These are phyloP conservation scores for Dothideomycetes sp. DNA, from an alignment of 2,329 filamentous ascomycete species.

Conservation along the genomic window DNA sequence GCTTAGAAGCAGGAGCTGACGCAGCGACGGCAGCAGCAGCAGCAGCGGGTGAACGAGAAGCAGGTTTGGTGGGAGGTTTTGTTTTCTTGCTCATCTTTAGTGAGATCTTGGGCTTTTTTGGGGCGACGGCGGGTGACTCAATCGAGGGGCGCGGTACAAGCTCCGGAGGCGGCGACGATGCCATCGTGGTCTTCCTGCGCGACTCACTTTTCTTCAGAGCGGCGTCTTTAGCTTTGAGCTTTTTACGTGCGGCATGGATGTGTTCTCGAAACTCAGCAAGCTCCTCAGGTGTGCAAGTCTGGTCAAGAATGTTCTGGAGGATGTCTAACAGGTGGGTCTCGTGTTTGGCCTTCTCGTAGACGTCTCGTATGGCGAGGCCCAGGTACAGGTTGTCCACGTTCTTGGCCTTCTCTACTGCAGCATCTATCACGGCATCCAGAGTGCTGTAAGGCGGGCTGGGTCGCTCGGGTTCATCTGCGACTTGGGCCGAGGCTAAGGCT, in stretches of 20 bases:
- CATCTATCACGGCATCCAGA: constrained; percentile 29
- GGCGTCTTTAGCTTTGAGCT: constrained; percentile 24
- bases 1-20: background rate
- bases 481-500: background rate
- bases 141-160: constrained; percentile 22
- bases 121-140: constrained; percentile 19
- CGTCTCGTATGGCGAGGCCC: constrained; percentile 33
- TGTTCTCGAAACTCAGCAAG: constrained; percentile 33
- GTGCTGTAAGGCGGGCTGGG: no score
- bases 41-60: background rate
- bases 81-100: constrained; percentile 21
- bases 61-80: background rate
- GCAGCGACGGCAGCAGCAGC: background rate
- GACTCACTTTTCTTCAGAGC: constrained; percentile 19
- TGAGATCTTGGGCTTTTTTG: constrained; percentile 22
- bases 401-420: constrained; percentile 33
- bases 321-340: constrained; percentile 30
- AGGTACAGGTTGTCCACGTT: constrained; percentile 29
- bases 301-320: constrained; percentile 35
- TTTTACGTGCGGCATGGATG: constrained; percentile 36
- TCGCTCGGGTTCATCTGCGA: background rate
- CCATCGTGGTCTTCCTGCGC: constrained; percentile 28
- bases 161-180: constrained; percentile 14
- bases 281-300: constrained; percentile 32
- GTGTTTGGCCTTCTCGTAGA: constrained; percentile 33